Conservation (phyloP, 2,329 filamentous ascomycete species). For the Cladosporium sp. region DNA sequence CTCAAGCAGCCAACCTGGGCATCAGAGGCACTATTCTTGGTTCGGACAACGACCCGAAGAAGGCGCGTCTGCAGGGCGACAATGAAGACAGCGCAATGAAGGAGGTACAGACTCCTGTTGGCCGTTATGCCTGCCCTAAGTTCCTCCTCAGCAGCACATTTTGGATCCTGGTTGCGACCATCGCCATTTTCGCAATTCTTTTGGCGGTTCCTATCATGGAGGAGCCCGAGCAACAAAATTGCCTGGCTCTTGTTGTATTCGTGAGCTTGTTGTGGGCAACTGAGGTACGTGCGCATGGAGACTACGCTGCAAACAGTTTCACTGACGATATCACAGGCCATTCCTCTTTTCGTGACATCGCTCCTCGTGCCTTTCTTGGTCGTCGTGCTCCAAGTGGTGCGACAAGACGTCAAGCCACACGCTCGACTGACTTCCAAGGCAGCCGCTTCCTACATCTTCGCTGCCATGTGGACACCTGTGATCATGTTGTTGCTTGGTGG, state of each 20-base stretch:
- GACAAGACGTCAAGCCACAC: constrained; percentile 71
- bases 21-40: constrained; percentile 76
- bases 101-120: constrained; percentile 76
- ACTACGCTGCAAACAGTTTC: background rate
- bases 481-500: constrained; percentile 97
- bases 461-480: constrained; percentile 98
- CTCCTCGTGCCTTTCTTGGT: constrained; percentile 91
- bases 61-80: constrained; percentile 80
- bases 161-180: constrained; percentile 69
- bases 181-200: constrained; percentile 73
- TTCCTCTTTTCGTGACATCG: constrained; percentile 95
- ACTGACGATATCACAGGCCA: constrained; percentile 62
- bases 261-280: constrained; percentile 96
- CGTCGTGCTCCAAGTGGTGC: constrained; percentile 81
- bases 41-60: constrained; percentile 66
- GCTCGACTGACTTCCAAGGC: constrained; percentile 74
- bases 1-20: constrained; percentile 89
- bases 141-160: constrained; percentile 87
- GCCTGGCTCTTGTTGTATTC: constrained; percentile 87
- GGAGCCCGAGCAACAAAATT: constrained; percentile 90
- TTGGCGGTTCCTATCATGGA: constrained; percentile 81
- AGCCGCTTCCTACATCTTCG: constrained; percentile 82
- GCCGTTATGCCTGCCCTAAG: constrained; percentile 70
- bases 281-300: constrained; percentile 59
- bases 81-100: constrained; percentile 67